phyloP scores from a whole-genome alignment of 1,284 basidiomycete genomes.

The Phylloporus sp. region DNA sequence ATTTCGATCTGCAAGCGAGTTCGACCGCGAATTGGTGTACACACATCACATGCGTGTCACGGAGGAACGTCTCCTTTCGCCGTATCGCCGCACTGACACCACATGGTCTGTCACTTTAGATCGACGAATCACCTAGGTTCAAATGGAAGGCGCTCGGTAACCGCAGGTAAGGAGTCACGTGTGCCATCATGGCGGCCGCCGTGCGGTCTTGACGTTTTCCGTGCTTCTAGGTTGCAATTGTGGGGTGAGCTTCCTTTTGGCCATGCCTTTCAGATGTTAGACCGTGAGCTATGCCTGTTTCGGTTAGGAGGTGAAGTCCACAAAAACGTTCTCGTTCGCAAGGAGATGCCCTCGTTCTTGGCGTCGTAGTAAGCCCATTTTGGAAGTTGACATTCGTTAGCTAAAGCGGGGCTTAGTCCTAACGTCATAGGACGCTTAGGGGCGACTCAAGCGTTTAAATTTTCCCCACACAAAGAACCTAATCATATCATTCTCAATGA shows the following conservation, averaged over 20 bases:
- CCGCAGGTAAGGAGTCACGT: slow-evolving; percentile 55
- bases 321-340: slow-evolving; percentile 63
- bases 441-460: slow-evolving; percentile 60
- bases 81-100: slow-evolving; percentile 20
- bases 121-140: slow-evolving; percentile 74
- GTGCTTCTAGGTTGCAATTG: slow-evolving; percentile 64
- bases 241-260: slow-evolving; percentile 62
- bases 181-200: neutral
- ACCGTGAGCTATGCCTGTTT: slow-evolving; percentile 9
- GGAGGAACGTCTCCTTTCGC: slow-evolving; percentile 1
- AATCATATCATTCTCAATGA: slow-evolving; percentile 92
- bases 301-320: slow-evolving; percentile 71
- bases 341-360: slow-evolving; percentile 69
- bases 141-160: slow-evolving; percentile 88
- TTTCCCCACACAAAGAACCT: slow-evolving; percentile 65
- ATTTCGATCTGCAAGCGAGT: too few relatives aligned
- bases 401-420: slow-evolving; percentile 54
- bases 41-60: too few relatives aligned
- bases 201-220: slow-evolving; percentile 5
- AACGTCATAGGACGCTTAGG: slow-evolving; percentile 74
- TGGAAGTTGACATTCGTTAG: slow-evolving; percentile 3
- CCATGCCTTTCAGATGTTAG: neutral
- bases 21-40: too few relatives aligned
- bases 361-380: slow-evolving; percentile 51
- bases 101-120: slow-evolving; percentile 50